Conservation (phyloP, 2,329 filamentous ascomycete species). For the Sclerotiophoma versabilis region DNA sequence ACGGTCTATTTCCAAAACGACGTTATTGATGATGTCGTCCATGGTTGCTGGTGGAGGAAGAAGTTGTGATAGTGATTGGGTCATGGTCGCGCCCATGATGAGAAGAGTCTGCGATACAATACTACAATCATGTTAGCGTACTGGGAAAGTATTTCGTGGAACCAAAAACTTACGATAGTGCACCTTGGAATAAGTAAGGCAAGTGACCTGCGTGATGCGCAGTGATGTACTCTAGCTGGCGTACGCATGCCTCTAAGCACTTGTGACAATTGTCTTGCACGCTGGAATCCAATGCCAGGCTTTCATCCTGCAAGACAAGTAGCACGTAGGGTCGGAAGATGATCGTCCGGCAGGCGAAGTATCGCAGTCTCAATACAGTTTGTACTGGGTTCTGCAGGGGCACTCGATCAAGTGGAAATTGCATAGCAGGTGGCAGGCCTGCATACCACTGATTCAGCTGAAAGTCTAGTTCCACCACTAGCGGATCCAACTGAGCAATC, state of each 20-base stretch:
- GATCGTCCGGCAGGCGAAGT: slow-evolving; percentile 85
- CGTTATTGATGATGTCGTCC: slow-evolving; percentile 78
- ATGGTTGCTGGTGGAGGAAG: slow-evolving; percentile 65
- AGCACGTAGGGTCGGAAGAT: slow-evolving; percentile 86
- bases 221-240: slow-evolving; percentile 79
- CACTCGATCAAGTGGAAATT: slow-evolving; percentile 75
- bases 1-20: slow-evolving; percentile 76
- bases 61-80: slow-evolving; percentile 71
- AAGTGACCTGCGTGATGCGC: slow-evolving; percentile 84
- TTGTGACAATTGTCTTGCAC: slow-evolving; percentile 82
- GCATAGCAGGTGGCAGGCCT: slow-evolving; percentile 74
- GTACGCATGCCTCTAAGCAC: slow-evolving; percentile 79
- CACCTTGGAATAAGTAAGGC: slow-evolving; percentile 86
- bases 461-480: slow-evolving; percentile 81
- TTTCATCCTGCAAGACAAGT: slow-evolving; percentile 79
- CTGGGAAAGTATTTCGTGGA: not conserved
- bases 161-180: slow-evolving; percentile 58
- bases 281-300: slow-evolving; percentile 71
- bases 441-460: slow-evolving; percentile 88
- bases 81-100: slow-evolving; percentile 86
- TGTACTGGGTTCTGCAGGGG: slow-evolving; percentile 77
- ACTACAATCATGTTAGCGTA: slow-evolving; percentile 52
- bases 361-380: slow-evolving; percentile 78
- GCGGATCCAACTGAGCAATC: slow-evolving; percentile 75
- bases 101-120: slow-evolving; percentile 83